Percentiles rank a stretch among this genome's conserved stretches.
Conservation (phyloP, 2,329 filamentous ascomycete genomes). For the Plectosphaerella plurivora region DNA sequence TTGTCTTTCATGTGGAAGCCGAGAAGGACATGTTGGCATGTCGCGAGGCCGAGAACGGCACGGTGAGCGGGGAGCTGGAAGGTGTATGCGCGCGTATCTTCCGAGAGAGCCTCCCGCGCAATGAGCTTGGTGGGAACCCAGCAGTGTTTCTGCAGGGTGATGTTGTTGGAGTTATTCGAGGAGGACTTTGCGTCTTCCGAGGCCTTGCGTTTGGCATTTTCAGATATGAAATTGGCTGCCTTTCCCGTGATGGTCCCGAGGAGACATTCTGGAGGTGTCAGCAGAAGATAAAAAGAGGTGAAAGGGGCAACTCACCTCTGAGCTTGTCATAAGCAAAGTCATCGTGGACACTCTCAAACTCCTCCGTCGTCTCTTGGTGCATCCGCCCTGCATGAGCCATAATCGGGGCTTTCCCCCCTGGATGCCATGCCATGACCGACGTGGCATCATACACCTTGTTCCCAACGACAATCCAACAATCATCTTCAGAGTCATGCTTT, state of each 20-base stretch:
- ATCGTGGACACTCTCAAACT: slow-evolving; percentile 47
- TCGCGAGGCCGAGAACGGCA: slow-evolving; percentile 40
- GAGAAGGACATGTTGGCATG: slow-evolving; percentile 47
- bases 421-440: slow-evolving; percentile 42
- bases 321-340: slow-evolving; percentile 45
- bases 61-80: slow-evolving; percentile 35
- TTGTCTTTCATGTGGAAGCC: slow-evolving; percentile 48
- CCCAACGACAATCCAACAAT: slow-evolving; percentile 51
- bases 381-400: slow-evolving; percentile 44
- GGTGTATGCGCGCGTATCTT: slow-evolving; percentile 40
- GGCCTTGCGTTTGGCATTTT: slow-evolving; percentile 32
- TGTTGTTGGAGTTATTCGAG: slow-evolving; percentile 15
- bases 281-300: neutral
- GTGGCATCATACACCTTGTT: slow-evolving; percentile 47
- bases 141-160: slow-evolving; percentile 35
- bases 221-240: slow-evolving; percentile 38
- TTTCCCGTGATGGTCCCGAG: slow-evolving; percentile 45
- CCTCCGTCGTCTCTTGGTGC: slow-evolving; percentile 41
- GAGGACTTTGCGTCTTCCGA: slow-evolving; percentile 26
- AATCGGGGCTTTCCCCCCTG: slow-evolving; percentile 42
- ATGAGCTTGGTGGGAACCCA: slow-evolving; percentile 41
- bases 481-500: slow-evolving; percentile 39
- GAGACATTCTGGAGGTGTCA: slow-evolving; percentile 34
- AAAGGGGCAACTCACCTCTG: slow-evolving; percentile 22
- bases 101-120: slow-evolving; percentile 29